These are phyloP conservation scores for Taiwanofungus camphoratus DNA, from an alignment of 1,284 basidiomycete species.

Conservation along the genomic window DNA sequence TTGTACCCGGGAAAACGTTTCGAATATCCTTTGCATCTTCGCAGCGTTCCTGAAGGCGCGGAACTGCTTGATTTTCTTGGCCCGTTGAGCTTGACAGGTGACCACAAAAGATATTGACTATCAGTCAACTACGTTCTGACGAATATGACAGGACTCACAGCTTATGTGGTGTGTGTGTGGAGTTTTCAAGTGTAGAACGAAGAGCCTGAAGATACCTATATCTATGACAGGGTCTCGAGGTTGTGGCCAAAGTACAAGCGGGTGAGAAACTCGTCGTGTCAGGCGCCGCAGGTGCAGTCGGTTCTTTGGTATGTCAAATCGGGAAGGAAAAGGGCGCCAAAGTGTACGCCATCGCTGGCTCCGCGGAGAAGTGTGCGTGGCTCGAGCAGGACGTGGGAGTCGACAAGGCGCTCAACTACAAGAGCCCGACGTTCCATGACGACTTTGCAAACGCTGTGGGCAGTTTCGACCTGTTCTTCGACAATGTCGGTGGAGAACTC, in stretches of 20 bases:
- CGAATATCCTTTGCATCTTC: too few relatives aligned
- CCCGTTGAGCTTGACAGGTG: conserved; percentile 66
- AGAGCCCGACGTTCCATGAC: conserved; percentile 63
- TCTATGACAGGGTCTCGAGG: conserved; percentile 82
- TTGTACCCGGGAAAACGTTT: too few relatives aligned
- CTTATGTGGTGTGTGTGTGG: conserved; percentile 62
- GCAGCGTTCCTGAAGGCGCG: conserved; percentile 49
- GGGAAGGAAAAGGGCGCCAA: conserved; percentile 71
- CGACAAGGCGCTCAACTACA: conserved; percentile 85
- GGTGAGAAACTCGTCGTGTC: conserved; percentile 84
- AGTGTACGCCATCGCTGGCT: conserved; percentile 82
- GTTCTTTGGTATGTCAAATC: conserved; percentile 70
- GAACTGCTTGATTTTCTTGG: conserved; percentile 73
- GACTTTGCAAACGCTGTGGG: conserved; percentile 59
- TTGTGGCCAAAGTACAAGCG: conserved; percentile 71
- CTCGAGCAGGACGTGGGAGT: conserved; percentile 77
- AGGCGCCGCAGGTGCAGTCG: conserved; percentile 86
- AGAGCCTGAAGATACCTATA: too few relatives aligned
- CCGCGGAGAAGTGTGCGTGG: conserved; percentile 78
- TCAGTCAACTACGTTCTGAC: neutral
- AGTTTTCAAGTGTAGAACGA: too few relatives aligned
- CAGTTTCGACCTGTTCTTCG: conserved; percentile 78
- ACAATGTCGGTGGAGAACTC: conserved; percentile 85
- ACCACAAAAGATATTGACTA: neutral
- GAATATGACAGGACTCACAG: conserved; percentile 65